phyloP scores from a whole-genome alignment of 2,329 filamentous ascomycete species.

The Colletotrichum agaves region DNA sequence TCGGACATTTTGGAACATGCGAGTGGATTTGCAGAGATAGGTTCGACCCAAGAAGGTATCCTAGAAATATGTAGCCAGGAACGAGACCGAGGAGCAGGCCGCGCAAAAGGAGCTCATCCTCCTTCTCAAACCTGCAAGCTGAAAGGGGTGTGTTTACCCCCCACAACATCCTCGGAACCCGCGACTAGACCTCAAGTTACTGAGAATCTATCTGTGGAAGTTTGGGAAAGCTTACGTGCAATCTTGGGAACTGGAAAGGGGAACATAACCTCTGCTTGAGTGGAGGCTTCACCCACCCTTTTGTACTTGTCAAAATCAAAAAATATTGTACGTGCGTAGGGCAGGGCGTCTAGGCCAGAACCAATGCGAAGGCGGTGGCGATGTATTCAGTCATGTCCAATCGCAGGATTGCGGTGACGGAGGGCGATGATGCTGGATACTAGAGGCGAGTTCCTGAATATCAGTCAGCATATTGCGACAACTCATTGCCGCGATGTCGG shows the following conservation, averaged over 20 bases:
- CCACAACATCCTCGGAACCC: neutral
- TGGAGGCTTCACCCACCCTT: neutral
- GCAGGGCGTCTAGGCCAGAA: too few species aligned
- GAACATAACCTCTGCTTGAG: slow-evolving; percentile 46
- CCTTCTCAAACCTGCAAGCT: slow-evolving; percentile 43
- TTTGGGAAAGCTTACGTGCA: neutral
- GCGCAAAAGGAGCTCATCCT: slow-evolving; percentile 47
- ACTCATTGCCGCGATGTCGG: too few species aligned
- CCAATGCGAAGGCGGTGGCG: too few species aligned
- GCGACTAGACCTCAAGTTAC: neutral
- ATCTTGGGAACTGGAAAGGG: slow-evolving; percentile 12
- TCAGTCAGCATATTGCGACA: too few species aligned
- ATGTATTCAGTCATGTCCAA: too few species aligned
- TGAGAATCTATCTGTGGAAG: neutral
- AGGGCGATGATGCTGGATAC: too few species aligned
- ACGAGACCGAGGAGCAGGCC: slow-evolving; percentile 18
- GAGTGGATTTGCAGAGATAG: neutral
- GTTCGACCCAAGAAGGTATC: slow-evolving; percentile 39
- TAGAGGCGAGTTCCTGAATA: too few species aligned
- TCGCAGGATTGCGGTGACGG: too few species aligned
- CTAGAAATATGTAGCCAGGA: slow-evolving; percentile 49
- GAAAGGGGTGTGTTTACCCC: slow-evolving; percentile 40
- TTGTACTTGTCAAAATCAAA: too few species aligned
- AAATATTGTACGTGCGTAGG: too few species aligned
- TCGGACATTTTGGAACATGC: slow-evolving; percentile 1